Evolutionary conservation across 2,329 filamentous ascomycete species (phyloP), one percentile per base, ranked within the genome.

Genomic region (Juglanconis juglandina): DNA sequence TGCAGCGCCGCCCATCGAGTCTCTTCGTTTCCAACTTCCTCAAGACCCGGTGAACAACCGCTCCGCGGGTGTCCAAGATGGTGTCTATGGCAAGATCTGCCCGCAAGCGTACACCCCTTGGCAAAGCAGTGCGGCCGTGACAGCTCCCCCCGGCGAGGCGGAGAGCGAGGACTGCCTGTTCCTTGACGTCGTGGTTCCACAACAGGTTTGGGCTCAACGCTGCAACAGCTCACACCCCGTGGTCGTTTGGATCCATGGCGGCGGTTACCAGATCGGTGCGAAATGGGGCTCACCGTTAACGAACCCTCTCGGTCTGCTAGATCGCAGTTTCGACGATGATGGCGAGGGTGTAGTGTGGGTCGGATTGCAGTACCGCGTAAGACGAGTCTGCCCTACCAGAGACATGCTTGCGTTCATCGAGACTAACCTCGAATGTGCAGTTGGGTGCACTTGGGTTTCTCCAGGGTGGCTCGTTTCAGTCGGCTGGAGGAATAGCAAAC

Each of bases 181-280:
- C 56, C 67, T 78, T 1, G 76, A 78, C 60, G 66, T 77, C 11
- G 68, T 71, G 34, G 75, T 77, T 2, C 75, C 76, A n/a, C 69
- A 68, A 7, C 69, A 69, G 37, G 69, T 73, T 0, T 68, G 66
- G 7, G 63, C 66, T 11, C 66, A 67, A 47, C 56, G 50, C 5
- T 49, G 5, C 33, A 53, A 49, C 34, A 34, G 14, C 1, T 59
- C 32, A 41, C n/a, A 30, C 6, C 50, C 59, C 1, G 67, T 75
- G 1, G 66, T 74, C 51, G 67, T 72, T 5, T 72, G 71, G 73
- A 65, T 76, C 34, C 72, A 75, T 59, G 74, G 73, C 10, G 75
- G 74, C 6, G 75, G 71, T 32, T 76, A 73, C 56, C 65, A 64
- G 7, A 60, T 69, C 24, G 72, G 72, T 13, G 65, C 63, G 24